Evolutionary conservation across 805 yeast genomes (phyloP).

Genomic region (Myxozyma kluyveri): DNA sequence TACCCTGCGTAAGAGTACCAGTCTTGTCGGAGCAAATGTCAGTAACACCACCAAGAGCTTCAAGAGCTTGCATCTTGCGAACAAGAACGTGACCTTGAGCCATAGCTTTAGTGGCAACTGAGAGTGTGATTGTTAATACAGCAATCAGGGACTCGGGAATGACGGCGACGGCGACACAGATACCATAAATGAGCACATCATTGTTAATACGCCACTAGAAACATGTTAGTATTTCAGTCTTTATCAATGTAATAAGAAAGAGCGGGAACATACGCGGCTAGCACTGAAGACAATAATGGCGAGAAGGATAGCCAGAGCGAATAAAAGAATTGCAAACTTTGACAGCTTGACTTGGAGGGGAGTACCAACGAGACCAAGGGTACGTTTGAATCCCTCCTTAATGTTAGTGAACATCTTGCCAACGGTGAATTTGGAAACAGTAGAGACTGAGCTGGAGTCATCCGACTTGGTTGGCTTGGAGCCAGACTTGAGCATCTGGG

Average conservation of each 20-base stretch:
- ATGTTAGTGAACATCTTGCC: background rate
- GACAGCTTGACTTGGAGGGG: conserved; percentile 76
- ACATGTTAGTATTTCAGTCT: background rate
- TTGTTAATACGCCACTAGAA: conserved; percentile 40
- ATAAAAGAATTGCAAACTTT: conserved; percentile 70
- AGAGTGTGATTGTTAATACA: conserved; percentile 78
- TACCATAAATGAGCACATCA: conserved; percentile 86
- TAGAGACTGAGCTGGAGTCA: conserved; percentile 7
- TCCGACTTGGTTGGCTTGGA: background rate
- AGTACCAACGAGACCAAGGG: conserved; percentile 53
- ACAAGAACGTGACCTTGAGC: conserved; percentile 67
- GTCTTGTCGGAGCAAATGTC: conserved; percentile 82
- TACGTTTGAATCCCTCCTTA: conserved; percentile 7
- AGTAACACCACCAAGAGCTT: conserved; percentile 74
- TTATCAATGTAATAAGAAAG: too few relatives aligned
- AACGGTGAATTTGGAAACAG: background rate
- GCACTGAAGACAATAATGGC: conserved; percentile 87
- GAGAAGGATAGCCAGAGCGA: conserved; percentile 72
- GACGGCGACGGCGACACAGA: conserved; percentile 81
- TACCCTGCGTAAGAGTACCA: conserved; percentile 78
- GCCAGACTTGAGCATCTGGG: conserved; percentile 36
- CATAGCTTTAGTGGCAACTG: conserved; percentile 74
- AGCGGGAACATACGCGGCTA: conserved; percentile 59
- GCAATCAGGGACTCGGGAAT: conserved; percentile 79
- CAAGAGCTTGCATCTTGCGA: conserved; percentile 71